Conservation (phyloP, 345 rosid genomes). For the Excoecaria cochinchinensis region DNA sequence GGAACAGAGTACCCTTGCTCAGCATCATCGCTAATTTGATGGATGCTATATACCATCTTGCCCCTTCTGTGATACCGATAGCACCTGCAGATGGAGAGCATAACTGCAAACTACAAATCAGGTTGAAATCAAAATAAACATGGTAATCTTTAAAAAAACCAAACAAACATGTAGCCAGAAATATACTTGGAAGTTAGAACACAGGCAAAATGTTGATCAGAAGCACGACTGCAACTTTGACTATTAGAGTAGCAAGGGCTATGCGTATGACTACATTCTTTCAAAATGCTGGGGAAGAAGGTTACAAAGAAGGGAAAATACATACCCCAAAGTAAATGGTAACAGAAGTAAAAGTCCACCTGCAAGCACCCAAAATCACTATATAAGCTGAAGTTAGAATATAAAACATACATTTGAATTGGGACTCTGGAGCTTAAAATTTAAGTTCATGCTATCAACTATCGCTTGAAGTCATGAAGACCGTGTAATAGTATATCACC, state of each 20-base stretch:
- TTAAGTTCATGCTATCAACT: not conserved
- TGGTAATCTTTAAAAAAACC: slow-evolving; percentile 4
- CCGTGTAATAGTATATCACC: too few relatives aligned
- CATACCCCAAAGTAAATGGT: slow-evolving; percentile 70
- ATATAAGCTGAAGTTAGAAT: slow-evolving; percentile 14
- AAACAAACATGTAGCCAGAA: not conserved
- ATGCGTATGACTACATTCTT: not conserved
- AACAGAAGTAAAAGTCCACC: slow-evolving; percentile 68
- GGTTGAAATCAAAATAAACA: slow-evolving; percentile 8
- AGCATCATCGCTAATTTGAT: slow-evolving; percentile 33
- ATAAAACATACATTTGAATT: not conserved
- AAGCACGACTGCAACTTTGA: slow-evolving; percentile 1
- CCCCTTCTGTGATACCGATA: slow-evolving; percentile 34
- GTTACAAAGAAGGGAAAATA: slow-evolving; percentile 8
- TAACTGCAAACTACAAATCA: slow-evolving; percentile 47
- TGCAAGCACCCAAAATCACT: slow-evolving; percentile 30
- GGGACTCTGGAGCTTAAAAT: slow-evolving; percentile 5
- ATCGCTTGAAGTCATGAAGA: too few relatives aligned
- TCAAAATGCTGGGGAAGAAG: not conserved
- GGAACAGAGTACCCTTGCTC: slow-evolving; percentile 47
- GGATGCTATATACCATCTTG: slow-evolving; percentile 11
- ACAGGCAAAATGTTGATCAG: not conserved
- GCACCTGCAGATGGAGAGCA: slow-evolving; percentile 65
- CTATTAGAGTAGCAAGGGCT: not conserved
- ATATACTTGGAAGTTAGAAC: not conserved